A percentile compares a stretch with the other conserved stretches of the same genome.
Conservation (phyloP, 495 filamentous ascomycete genomes). For the Penicillium goetzii region DNA sequence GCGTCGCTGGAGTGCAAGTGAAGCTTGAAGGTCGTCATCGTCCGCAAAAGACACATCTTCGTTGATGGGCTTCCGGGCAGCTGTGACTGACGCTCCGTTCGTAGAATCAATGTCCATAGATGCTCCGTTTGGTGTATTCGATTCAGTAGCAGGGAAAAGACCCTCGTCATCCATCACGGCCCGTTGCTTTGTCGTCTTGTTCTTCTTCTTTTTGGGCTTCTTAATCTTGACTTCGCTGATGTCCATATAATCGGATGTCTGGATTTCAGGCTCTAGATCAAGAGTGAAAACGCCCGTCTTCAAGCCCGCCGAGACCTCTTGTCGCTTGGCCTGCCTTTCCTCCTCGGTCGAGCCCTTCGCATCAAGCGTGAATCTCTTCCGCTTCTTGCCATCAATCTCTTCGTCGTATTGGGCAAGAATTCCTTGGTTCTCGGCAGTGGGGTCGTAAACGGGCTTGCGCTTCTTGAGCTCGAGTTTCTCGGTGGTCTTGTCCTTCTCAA, state of each 20-base stretch:
- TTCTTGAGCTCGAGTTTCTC: conserved; percentile 87
- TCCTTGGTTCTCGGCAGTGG: conserved; percentile 65
- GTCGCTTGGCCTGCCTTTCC: conserved; percentile 60
- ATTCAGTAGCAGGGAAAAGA: conserved; percentile 56
- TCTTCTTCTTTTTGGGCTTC: conserved; percentile 93
- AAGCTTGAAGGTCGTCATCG: conserved; percentile 90
- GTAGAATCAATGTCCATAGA: conserved; percentile 79
- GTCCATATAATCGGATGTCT: conserved; percentile 85
- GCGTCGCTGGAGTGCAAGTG: conserved; percentile 76
- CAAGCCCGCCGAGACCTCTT: conserved; percentile 59
- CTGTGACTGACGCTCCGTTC: conserved; percentile 38
- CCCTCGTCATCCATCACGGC: conserved; percentile 76
- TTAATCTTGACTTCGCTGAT: conserved; percentile 82
- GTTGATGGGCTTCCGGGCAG: conserved; percentile 62
- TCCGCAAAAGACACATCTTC: conserved; percentile 76
- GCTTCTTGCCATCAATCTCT: conserved; percentile 90
- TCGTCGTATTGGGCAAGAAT: conserved; percentile 92
- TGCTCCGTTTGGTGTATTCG: conserved; percentile 48
- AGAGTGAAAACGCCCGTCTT: conserved; percentile 75
- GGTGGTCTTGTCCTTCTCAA: conserved; percentile 74
- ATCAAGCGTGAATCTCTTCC: conserved; percentile 85
- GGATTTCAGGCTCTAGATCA: conserved; percentile 67
- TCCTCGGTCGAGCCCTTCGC: conserved; percentile 70
- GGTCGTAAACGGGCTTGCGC: conserved; percentile 88
- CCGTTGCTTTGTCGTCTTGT: conserved; percentile 71